Conservation (phyloP, 169 alveolate genomes). For the Plasmodium ovale region DNA sequence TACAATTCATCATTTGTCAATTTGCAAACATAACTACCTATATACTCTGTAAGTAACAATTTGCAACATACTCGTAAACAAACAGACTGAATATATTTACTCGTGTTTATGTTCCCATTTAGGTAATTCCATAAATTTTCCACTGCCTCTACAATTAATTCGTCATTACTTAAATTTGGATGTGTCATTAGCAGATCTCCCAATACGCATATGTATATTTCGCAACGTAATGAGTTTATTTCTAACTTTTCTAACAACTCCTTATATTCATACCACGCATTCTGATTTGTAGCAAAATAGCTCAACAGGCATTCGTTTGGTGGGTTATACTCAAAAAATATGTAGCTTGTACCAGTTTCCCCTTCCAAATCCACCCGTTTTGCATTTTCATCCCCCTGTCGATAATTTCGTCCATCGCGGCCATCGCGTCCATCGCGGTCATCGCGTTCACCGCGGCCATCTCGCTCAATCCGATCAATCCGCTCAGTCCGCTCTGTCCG, state of each 20-base stretch:
- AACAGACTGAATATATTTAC: constrained; percentile 82
- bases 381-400: not conserved
- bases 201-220: constrained; percentile 80
- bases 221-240: constrained; percentile 81
- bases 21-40: constrained; percentile 18
- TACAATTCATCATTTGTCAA: constrained; percentile 35
- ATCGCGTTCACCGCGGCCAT: no score
- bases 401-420: no score
- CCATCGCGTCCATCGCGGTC: no score
- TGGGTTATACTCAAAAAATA: constrained; percentile 60
- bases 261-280: constrained; percentile 66
- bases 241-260: constrained; percentile 77
- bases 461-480: no score
- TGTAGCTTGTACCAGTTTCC: not conserved
- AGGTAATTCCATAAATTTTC: constrained; percentile 80
- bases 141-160: constrained; percentile 73
- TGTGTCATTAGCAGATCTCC: constrained; percentile 80
- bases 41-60: constrained; percentile 69
- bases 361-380: not conserved
- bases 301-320: constrained; percentile 40
- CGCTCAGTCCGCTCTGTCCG: no score
- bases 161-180: constrained; percentile 51
- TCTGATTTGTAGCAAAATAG: constrained; percentile 38
- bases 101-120: constrained; percentile 65
- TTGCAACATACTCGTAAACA: constrained; percentile 77